Conservation (phyloP, 1,284 basidiomycete species). For the Malassezia arunalokei region DNA sequence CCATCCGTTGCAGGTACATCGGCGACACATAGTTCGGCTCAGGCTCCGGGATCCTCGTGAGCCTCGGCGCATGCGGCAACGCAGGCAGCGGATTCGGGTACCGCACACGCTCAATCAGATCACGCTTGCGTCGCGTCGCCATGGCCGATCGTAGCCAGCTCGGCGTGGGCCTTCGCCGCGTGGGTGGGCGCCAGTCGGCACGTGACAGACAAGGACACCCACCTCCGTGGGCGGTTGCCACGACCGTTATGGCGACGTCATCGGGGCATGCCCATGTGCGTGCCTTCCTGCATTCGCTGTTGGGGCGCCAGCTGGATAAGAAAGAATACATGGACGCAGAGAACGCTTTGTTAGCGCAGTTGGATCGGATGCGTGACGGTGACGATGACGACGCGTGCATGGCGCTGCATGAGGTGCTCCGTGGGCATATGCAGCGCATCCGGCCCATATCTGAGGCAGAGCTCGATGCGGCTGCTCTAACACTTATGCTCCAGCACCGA, state of each 20-base stretch:
- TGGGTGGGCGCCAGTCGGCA: too few species aligned
- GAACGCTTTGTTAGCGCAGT: not conserved
- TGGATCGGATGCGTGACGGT: not conserved
- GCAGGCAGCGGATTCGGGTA: conserved; percentile 45
- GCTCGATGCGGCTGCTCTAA: conserved; percentile 6
- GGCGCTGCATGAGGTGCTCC: not conserved
- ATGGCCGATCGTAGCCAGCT: too few species aligned
- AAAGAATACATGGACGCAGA: not conserved
- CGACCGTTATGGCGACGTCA: not conserved
- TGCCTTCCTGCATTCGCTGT: conserved; percentile 1
- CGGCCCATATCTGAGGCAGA: not conserved
- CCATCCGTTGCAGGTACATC: conserved; percentile 34
- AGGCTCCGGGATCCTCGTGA: conserved; percentile 28
- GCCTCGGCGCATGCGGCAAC: conserved; percentile 43
- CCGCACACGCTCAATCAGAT: conserved; percentile 42
- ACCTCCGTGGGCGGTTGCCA: not conserved
- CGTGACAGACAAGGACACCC: not conserved
- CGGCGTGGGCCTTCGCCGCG: too few species aligned
- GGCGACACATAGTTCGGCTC: conserved; percentile 35
- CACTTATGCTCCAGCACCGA: conserved; percentile 6
- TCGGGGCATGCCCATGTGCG: not conserved
- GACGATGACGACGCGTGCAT: not conserved
- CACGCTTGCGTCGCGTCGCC: conserved; percentile 12
- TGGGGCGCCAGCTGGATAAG: not conserved
- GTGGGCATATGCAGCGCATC: not conserved